Conservation (phyloP, 1,139 yeast species). For the Trichomonascaceae sp. region DNA sequence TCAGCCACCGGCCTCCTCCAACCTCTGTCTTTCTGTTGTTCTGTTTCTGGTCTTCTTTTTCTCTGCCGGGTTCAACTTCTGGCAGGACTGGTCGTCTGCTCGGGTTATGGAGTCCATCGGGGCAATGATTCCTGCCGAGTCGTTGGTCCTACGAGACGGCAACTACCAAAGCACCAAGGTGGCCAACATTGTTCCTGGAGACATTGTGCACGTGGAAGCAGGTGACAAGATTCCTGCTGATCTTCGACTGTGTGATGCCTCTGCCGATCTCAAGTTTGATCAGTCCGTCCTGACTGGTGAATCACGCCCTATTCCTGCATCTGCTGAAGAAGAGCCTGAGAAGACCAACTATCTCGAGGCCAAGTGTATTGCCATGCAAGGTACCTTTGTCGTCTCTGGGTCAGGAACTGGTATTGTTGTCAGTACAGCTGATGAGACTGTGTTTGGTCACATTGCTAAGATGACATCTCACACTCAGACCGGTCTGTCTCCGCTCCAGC, state of each 20-base stretch:
- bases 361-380: constrained; percentile 35
- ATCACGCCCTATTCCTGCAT: constrained; percentile 34
- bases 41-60: constrained; percentile 33
- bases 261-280: constrained; percentile 35
- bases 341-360: constrained; percentile 32
- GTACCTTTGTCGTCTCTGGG: constrained; percentile 37
- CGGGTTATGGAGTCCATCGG: constrained; percentile 39
- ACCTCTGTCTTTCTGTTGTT: constrained; percentile 35
- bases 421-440: constrained; percentile 35
- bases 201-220: constrained; percentile 30
- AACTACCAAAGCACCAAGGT: constrained; percentile 24
- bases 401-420: constrained; percentile 36
- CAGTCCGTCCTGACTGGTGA: constrained; percentile 44
- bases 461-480: constrained; percentile 27
- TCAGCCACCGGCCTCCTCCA: constrained; percentile 36
- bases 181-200: constrained; percentile 39
- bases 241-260: constrained; percentile 26
- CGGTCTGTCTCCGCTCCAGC: constrained; percentile 32
- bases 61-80: constrained; percentile 37
- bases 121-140: constrained; percentile 33
- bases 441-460: constrained; percentile 38
- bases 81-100: constrained; percentile 38
- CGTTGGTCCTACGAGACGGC: constrained; percentile 31
- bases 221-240: constrained; percentile 44
- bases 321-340: constrained; percentile 23